Percentiles rank a stretch among this genome's conserved stretches.
phyloP scores from a whole-genome alignment of 108 stramenopile species.

The Licmophora abbreviata region DNA sequence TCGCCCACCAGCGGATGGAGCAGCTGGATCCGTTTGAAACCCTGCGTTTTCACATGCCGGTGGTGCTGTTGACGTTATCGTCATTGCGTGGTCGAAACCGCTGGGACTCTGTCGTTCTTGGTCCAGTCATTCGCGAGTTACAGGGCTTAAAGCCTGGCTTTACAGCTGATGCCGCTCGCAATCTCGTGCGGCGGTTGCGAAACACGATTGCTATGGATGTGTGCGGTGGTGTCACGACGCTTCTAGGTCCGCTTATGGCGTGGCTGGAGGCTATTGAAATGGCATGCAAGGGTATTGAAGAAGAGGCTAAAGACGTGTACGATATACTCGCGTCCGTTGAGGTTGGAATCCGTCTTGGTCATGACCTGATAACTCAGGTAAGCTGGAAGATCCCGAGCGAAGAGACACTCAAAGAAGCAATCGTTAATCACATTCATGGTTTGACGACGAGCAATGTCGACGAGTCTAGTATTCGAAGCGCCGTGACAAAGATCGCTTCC shows the following conservation, averaged over 20 bases:
- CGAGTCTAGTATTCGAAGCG: slow-evolving; percentile 15
- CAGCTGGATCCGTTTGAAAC: slow-evolving; percentile 35
- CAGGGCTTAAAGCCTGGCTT: slow-evolving; percentile 18
- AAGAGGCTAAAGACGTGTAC: slow-evolving; percentile 19
- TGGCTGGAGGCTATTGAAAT: slow-evolving; percentile 25
- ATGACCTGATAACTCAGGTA: slow-evolving; percentile 30
- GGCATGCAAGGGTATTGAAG: slow-evolving; percentile 16
- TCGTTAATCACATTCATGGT: slow-evolving; percentile 13
- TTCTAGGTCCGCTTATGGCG: slow-evolving; percentile 10
- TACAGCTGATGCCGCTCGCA: slow-evolving; percentile 7
- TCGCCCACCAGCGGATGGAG: slow-evolving; percentile 31
- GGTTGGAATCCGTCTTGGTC: slow-evolving; percentile 23
- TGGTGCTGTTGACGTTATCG: slow-evolving; percentile 17
- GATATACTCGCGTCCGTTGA: slow-evolving; percentile 19
- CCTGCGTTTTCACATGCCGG: slow-evolving; percentile 29
- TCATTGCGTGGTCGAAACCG: slow-evolving; percentile 26
- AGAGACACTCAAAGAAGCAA: slow-evolving; percentile 12
- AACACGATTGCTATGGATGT: slow-evolving; percentile 12
- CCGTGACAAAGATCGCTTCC: slow-evolving; percentile 15
- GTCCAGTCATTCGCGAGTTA: slow-evolving; percentile 20
- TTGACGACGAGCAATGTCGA: neutral
- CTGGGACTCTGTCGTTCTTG: slow-evolving; percentile 19
- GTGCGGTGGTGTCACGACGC: slow-evolving; percentile 17
- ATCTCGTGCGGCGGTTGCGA: slow-evolving; percentile 13
- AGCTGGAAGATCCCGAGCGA: slow-evolving; percentile 25